Evolutionary conservation across 2,329 filamentous ascomycete species (phyloP), one percentile per base, ranked within the genome.

Genomic region (Xylogone sp.): DNA sequence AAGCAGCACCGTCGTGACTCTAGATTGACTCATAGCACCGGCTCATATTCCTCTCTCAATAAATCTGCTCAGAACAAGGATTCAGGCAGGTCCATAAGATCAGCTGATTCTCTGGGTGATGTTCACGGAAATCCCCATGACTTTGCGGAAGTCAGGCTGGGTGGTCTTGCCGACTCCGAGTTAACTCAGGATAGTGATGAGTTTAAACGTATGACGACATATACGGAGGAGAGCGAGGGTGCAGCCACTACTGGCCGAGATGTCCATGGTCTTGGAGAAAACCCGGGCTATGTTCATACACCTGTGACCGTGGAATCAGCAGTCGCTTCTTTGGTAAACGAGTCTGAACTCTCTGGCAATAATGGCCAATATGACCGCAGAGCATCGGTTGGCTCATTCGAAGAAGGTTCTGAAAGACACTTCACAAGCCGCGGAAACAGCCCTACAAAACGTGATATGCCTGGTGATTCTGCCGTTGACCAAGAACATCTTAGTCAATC

Each of bases 321-420:
- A 9, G 92, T 97, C 10, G 93, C 93, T 7, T 97, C 92, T 16
- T 75, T 97, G 6, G 74, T 86, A 1, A 87, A 94, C 60, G 90
- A 91, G 18, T 93, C 90, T 0, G 81, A 86, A 12, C 66, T 96
- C 49, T 92, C 83, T 2, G 75, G 74, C 27, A 74, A 78, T 55
- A 75, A 79, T 21, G 54, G 51, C 3, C 59, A 62, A 16, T 57
- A 56, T 31, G 59, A 64, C 46, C 60, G 65, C 12, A 59, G 62
- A 58, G 61, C 44, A 43, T 67, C 64, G 6, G 60, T 62, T 52
- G 62, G 60, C 10, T 68, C 65, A 3, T 68, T 56, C 43, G 65
- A 67, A n/a, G 65, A 65, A 49, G 62, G 58, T 18, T 65, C 65
- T 47, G 63, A 60, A 65, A 63, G 54, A 47, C 59, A 64, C 9